A percentile compares a stretch with the other conserved stretches of the same genome.
Conservation (phyloP, 495 filamentous ascomycete genomes). For the Lindgomyces ingoldianus region DNA sequence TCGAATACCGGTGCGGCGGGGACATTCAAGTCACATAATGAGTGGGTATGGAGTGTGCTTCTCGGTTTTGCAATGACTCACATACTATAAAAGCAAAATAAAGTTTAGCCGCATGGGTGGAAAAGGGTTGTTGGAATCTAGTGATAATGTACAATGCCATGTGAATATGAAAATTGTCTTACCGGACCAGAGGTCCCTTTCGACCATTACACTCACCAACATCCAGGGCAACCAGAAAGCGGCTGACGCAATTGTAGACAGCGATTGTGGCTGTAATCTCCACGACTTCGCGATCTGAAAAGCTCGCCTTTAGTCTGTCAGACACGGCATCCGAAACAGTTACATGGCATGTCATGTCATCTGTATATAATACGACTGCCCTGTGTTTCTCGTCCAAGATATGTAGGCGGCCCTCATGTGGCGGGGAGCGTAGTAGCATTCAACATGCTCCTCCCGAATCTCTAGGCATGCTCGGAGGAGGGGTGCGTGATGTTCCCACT, state of each 20-base stretch:
- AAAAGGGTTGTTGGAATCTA: not conserved
- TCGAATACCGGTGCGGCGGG: no score
- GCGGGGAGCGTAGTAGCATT: slow-evolving; percentile 5
- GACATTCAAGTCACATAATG: not conserved
- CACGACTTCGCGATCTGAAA: slow-evolving; percentile 51
- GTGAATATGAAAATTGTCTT: no score
- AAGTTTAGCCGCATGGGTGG: no score
- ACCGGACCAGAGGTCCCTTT: not conserved
- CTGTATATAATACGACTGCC: slow-evolving; percentile 42
- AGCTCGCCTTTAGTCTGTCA: slow-evolving; percentile 54
- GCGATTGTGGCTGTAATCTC: slow-evolving; percentile 68
- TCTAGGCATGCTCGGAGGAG: slow-evolving; percentile 45
- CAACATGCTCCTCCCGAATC: slow-evolving; percentile 53
- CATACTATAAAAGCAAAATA: not conserved
- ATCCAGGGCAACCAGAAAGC: slow-evolving; percentile 81
- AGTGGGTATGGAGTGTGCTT: not conserved
- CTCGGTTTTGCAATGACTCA: not conserved
- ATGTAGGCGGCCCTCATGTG: slow-evolving; percentile 37
- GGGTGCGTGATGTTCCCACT: slow-evolving; percentile 43
- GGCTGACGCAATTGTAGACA: slow-evolving; percentile 84
- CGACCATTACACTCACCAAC: slow-evolving; percentile 62
- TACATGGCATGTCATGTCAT: slow-evolving; percentile 42
- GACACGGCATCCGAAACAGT: slow-evolving; percentile 40
- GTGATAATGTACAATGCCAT: not conserved
- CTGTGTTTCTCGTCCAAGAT: slow-evolving; percentile 33